Evolutionary conservation across 495 filamentous ascomycete genomes (phyloP).

Genomic region (Aspergillus sclerotiicarbonarius): DNA sequence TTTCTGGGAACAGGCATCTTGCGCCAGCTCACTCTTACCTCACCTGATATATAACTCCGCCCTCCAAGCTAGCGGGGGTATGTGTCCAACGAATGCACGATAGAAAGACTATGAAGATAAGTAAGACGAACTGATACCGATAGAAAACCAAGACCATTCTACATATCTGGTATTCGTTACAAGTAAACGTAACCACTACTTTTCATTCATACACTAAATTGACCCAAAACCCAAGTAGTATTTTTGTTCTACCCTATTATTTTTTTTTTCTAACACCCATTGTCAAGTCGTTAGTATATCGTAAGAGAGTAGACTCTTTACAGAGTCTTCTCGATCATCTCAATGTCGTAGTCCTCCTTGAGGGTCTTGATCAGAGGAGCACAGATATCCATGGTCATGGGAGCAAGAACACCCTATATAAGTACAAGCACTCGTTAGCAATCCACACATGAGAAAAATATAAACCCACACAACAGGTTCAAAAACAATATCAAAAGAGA

Average conservation of each 20-base stretch:
- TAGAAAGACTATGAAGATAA: constrained; percentile 22
- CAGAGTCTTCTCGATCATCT: constrained; percentile 44
- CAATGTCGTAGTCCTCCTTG: constrained; percentile 61
- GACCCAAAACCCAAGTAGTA: background rate
- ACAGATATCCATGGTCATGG: constrained; percentile 72
- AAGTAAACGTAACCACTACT: constrained; percentile 5
- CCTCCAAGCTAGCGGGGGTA: constrained; percentile 9
- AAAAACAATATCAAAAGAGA: background rate
- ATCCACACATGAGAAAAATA: background rate
- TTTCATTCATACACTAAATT: background rate
- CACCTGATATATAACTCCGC: constrained; percentile 5
- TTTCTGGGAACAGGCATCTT: constrained; percentile 9
- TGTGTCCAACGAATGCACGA: constrained; percentile 25
- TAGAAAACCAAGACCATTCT: background rate
- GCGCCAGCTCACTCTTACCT: background rate
- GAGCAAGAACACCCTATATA: constrained; percentile 67
- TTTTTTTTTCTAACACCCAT: background rate
- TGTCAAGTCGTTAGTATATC: constrained; percentile 15
- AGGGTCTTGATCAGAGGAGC: constrained; percentile 63
- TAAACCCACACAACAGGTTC: no score
- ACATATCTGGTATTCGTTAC: background rate
- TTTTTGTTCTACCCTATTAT: background rate
- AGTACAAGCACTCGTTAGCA: constrained; percentile 1
- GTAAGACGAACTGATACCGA: constrained; percentile 17
- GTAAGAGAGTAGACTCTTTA: constrained; percentile 18